Conservation (phyloP, 1,284 basidiomycete species). For the Stygiomarasmius scandens region DNA sequence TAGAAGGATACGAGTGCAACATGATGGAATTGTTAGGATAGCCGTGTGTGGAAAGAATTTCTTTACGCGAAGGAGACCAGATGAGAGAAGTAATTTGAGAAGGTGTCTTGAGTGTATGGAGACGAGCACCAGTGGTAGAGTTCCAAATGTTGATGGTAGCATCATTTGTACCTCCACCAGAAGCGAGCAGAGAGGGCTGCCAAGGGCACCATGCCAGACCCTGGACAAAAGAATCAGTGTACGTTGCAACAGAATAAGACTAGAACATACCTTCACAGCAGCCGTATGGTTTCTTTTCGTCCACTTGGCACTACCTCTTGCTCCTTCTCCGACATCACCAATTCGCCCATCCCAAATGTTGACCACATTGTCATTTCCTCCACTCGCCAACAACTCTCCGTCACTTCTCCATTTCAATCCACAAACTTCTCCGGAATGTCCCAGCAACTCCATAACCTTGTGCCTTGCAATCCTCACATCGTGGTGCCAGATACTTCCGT, state of each 20-base stretch:
- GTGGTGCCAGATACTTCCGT: constrained; percentile 93
- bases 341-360: constrained; percentile 93
- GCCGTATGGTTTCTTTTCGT: constrained; percentile 94
- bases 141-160: constrained; percentile 95
- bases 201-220: constrained; percentile 98
- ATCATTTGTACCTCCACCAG: constrained; percentile 94
- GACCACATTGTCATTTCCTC: constrained; percentile 95
- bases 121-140: constrained; percentile 83
- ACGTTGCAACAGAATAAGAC: neutral
- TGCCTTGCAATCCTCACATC: constrained; percentile 88
- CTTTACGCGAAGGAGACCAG: constrained; percentile 89
- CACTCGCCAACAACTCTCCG: constrained; percentile 88
- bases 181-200: constrained; percentile 90
- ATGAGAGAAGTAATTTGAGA: constrained; percentile 93
- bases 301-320: constrained; percentile 79
- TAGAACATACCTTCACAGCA: constrained; percentile 78
- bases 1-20: constrained; percentile 67
- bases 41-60: constrained; percentile 92
- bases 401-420: constrained; percentile 82
- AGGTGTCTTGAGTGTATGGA: constrained; percentile 82
- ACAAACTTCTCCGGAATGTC: constrained; percentile 90
- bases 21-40: constrained; percentile 80
- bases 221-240: constrained; percentile 37
- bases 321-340: constrained; percentile 62
- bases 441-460: constrained; percentile 86